Conservation (phyloP, 2,329 filamentous ascomycete genomes). For the Fusarium phyllophilum region DNA sequence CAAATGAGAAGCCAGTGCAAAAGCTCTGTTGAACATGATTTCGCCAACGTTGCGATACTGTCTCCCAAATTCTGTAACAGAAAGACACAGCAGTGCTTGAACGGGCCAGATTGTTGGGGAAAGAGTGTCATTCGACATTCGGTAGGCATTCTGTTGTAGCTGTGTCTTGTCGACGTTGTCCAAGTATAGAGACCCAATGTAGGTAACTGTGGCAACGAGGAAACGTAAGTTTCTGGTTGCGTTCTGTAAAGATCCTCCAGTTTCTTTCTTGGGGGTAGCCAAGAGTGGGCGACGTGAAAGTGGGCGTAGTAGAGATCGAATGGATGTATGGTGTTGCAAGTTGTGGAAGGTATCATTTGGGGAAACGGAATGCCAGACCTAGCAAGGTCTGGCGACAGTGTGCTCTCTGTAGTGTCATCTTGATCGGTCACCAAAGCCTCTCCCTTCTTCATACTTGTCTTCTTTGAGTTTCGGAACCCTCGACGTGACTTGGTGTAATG, state of each 20-base stretch:
- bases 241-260: conserved; percentile 11
- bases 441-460: conserved; percentile 18
- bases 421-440: neutral
- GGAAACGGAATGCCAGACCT: neutral
- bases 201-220: conserved; percentile 22
- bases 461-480: conserved; percentile 31
- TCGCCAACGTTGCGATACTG: neutral
- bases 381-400: conserved; percentile 17
- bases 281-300: conserved; percentile 40
- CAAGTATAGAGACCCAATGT: conserved; percentile 38
- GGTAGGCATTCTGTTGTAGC: conserved; percentile 21
- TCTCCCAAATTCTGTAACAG: conserved; percentile 33
- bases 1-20: conserved; percentile 27
- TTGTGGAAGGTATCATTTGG: neutral
- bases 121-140: conserved; percentile 23
- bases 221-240: conserved; percentile 12
- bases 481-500: conserved; percentile 36
- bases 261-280: conserved; percentile 31
- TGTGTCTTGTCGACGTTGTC: conserved; percentile 2
- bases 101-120: conserved; percentile 38
- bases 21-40: conserved; percentile 16
- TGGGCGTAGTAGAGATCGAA: conserved; percentile 39
- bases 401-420: conserved; percentile 9
- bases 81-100: conserved; percentile 35
- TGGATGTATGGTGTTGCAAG: neutral